Conservation (phyloP, 2,329 filamentous ascomycete species). For the Colletotrichum sidae region DNA sequence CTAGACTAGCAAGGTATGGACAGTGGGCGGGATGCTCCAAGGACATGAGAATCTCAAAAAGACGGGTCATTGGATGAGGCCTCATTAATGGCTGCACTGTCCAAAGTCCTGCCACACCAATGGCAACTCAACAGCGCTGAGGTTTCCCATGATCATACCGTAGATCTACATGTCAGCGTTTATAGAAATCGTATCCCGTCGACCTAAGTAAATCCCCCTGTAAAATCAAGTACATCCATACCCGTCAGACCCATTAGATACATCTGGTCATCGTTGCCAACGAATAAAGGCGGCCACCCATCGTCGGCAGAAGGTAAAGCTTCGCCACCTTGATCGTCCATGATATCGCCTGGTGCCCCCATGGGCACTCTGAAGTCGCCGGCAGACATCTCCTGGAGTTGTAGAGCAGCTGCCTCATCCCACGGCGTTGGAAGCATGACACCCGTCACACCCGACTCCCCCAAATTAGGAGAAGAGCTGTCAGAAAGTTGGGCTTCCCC, state of each 20-base stretch:
- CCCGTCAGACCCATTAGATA: slow-evolving; percentile 42
- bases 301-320: not conserved
- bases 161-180: no score
- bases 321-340: slow-evolving; percentile 1
- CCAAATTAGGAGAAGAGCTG: not conserved
- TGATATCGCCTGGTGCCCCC: not conserved
- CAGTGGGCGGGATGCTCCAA: no score
- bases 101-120: no score
- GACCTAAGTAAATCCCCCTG: slow-evolving; percentile 5
- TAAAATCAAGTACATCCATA: slow-evolving; percentile 42
- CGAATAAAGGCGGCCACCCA: slow-evolving; percentile 24
- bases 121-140: not conserved
- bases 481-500: not conserved
- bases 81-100: no score
- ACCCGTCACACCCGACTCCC: not conserved
- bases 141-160: not conserved
- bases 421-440: slow-evolving; percentile 4
- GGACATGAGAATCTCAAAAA: no score
- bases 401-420: slow-evolving; percentile 19
- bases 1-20: no score
- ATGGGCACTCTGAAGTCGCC: slow-evolving; percentile 1
- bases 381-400: slow-evolving; percentile 9
- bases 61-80: no score
- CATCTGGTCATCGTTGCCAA: slow-evolving; percentile 41
- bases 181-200: no score